phyloP scores from a whole-genome alignment of 345 rosid genomes.

The Erodium maritimum region DNA sequence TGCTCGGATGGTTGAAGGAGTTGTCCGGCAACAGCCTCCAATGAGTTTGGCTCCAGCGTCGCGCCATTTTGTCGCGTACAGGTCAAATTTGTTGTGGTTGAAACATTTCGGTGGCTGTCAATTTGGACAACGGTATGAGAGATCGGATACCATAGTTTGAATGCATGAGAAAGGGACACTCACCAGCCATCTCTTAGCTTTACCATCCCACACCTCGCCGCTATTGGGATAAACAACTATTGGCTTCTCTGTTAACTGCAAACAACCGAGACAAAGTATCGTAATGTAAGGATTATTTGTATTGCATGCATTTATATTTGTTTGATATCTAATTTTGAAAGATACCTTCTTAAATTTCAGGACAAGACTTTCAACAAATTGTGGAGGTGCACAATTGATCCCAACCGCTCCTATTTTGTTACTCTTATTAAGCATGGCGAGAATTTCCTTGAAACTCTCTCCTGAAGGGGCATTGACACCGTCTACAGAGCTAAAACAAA shows the following conservation, averaged over 20 bases:
- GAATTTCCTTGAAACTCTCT: constrained; percentile 61
- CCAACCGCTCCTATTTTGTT: constrained; percentile 56
- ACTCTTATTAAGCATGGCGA: constrained; percentile 51
- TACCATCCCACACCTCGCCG: constrained; percentile 88
- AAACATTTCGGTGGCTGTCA: constrained; percentile 74
- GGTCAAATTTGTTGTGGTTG: constrained; percentile 52
- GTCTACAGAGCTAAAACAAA: constrained; percentile 72
- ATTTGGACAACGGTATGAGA: too few relatives aligned
- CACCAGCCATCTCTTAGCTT: constrained; percentile 85
- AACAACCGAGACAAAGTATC: too few relatives aligned
- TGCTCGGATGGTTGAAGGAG: constrained; percentile 60
- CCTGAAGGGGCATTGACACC: constrained; percentile 81
- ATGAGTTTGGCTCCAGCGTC: constrained; percentile 71
- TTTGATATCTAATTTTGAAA: neutral
- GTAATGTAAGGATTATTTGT: too few relatives aligned
- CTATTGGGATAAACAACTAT: constrained; percentile 83
- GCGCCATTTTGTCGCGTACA: constrained; percentile 56
- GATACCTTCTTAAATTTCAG: constrained; percentile 48
- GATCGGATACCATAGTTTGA: too few relatives aligned
- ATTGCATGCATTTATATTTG: neutral
- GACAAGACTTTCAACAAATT: constrained; percentile 50
- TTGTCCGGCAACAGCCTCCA: constrained; percentile 82
- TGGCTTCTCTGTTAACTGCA: constrained; percentile 58
- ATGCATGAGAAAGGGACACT: constrained; percentile 10
- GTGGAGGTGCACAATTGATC: constrained; percentile 82